phyloP scores from a whole-genome alignment of 2,329 filamentous ascomycete genomes.

The Fusarium begoniae region DNA sequence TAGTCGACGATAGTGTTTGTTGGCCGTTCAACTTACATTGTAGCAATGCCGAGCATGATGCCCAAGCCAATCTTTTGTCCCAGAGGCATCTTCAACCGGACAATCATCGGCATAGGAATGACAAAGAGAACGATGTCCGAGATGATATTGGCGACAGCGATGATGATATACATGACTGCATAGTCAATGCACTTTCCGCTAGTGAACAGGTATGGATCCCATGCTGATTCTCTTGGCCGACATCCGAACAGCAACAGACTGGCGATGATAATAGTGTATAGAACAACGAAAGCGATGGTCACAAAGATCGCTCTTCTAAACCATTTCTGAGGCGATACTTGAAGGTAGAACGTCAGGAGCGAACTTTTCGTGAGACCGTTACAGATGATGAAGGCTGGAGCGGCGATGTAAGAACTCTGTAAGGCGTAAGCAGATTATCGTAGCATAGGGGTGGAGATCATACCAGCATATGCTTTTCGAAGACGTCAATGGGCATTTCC shows the following conservation, averaged over 20 bases:
- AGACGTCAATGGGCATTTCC: conserved; percentile 40
- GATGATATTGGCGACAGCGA: conserved; percentile 57
- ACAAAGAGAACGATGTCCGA: conserved; percentile 58
- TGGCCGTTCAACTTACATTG: conserved; percentile 14
- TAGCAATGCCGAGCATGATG: conserved; percentile 55
- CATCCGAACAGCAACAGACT: conserved; percentile 33
- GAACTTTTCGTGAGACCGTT: conserved; percentile 50
- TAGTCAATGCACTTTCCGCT: conserved; percentile 52
- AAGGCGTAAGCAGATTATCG: accelerated
- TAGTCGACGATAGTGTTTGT: accelerated
- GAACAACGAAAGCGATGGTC: conserved; percentile 40
- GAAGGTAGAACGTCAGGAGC: conserved; percentile 48
- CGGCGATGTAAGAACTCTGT: conserved; percentile 41
- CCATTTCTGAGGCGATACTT: conserved; percentile 45
- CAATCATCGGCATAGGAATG: conserved; percentile 56
- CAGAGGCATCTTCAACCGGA: conserved; percentile 53
- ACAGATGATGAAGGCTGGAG: conserved; percentile 45
- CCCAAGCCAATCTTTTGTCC: conserved; percentile 57
- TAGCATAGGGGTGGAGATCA: accelerated
- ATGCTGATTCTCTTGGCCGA: conserved; percentile 26
- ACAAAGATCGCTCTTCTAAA: conserved; percentile 42
- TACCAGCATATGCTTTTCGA: conserved; percentile 35
- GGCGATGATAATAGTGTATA: conserved; percentile 41
- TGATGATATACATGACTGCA: conserved; percentile 57
- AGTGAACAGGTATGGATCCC: conserved; percentile 37